A percentile compares a stretch with the other conserved stretches of the same genome.
phyloP scores from a whole-genome alignment of 2,329 filamentous ascomycete genomes.

The Cordyceps farinosa region DNA sequence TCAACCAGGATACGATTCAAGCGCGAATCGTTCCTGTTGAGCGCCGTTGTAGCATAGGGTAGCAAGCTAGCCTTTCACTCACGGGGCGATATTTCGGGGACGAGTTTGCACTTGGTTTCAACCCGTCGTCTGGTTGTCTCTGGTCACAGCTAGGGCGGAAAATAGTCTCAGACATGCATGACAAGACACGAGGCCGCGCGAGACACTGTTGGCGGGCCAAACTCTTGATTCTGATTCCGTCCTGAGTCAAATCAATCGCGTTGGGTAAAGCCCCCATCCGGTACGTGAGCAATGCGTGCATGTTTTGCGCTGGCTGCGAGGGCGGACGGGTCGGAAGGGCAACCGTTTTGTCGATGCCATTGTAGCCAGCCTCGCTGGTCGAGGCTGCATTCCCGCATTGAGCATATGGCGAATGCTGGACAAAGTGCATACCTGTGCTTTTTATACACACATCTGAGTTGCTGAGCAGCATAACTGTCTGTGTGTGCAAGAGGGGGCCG shows the following conservation, averaged over 20 bases:
- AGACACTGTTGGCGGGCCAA: slow-evolving; percentile 10
- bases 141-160: slow-evolving; percentile 1
- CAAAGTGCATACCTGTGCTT: not conserved
- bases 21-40: not conserved
- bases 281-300: not conserved
- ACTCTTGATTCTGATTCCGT: not conserved
- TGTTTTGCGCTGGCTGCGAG: not conserved
- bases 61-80: not conserved
- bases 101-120: not conserved
- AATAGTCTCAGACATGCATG: slow-evolving; percentile 12
- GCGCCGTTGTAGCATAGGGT: not conserved
- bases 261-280: not conserved
- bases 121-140: not conserved
- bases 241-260: not conserved
- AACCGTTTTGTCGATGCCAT: not conserved
- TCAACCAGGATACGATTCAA: not conserved
- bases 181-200: not conserved
- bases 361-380: not conserved
- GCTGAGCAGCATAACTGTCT: too few relatives aligned
- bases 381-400: not conserved
- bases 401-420: not conserved
- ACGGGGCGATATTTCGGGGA: not conserved
- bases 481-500: not conserved
- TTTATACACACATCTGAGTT: not conserved
- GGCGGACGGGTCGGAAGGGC: not conserved